Conservation (phyloP, 768 basidiomycete species). For the Suillus sp. region DNA sequence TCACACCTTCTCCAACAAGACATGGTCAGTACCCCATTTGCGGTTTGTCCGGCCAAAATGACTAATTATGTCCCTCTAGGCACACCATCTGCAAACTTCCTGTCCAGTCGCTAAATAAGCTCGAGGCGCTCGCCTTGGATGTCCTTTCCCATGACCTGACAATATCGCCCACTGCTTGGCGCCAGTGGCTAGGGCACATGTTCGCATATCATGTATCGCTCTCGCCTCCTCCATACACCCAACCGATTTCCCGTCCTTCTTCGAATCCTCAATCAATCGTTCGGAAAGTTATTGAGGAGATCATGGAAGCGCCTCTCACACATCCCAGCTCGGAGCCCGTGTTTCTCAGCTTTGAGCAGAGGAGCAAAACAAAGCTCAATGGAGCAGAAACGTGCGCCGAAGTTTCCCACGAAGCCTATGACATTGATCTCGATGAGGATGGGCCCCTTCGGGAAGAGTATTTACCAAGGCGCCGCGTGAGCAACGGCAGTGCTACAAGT, state of each 20-base stretch:
- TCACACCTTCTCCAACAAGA: constrained; percentile 88
- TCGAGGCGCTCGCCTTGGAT: constrained; percentile 72
- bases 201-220: constrained; percentile 66
- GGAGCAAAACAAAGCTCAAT: constrained; percentile 53
- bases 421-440: constrained; percentile 83
- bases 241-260: constrained; percentile 79
- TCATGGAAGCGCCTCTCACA: constrained; percentile 52
- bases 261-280: constrained; percentile 70
- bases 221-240: constrained; percentile 58
- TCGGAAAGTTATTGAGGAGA: constrained; percentile 68
- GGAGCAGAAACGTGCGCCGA: constrained; percentile 42
- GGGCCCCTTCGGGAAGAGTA: constrained; percentile 84
- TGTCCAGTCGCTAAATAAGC: constrained; percentile 64
- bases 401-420: constrained; percentile 47
- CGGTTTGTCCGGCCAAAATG: constrained; percentile 9
- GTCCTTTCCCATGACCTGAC: constrained; percentile 73
- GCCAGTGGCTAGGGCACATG: constrained; percentile 68
- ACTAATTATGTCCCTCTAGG: constrained; percentile 43
- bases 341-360: constrained; percentile 72
- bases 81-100: constrained; percentile 80
- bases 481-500: constrained; percentile 20
- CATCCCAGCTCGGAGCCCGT: constrained; percentile 51
- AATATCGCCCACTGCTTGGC: constrained; percentile 64
- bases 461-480: constrained; percentile 63
- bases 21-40: constrained; percentile 55